These are phyloP conservation scores for Trametes cubensis DNA, from an alignment of 768 basidiomycete species.

Conservation along the genomic window DNA sequence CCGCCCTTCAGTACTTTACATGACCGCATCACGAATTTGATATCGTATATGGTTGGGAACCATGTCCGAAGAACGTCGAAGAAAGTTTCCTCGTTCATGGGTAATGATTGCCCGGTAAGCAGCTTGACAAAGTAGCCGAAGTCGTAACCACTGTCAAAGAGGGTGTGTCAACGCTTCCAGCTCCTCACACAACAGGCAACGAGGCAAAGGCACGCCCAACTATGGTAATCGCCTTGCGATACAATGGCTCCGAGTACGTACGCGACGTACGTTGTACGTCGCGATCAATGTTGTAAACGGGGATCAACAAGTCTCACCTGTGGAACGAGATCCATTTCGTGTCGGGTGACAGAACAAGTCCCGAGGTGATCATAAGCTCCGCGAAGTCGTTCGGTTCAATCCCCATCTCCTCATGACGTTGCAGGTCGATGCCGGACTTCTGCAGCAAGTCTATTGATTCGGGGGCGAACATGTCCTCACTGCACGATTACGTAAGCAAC, in stretches of 20 bases:
- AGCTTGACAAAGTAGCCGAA: constrained; percentile 98
- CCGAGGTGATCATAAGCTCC: constrained; percentile 95
- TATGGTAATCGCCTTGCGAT: constrained; percentile 9
- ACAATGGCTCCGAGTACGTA: neutral
- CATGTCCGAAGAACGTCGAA: constrained; percentile 85
- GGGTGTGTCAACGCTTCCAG: neutral
- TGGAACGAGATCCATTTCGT: constrained; percentile 98
- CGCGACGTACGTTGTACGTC: constrained; percentile 16
- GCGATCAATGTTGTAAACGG: constrained; percentile 14
- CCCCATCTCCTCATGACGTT: constrained; percentile 89
- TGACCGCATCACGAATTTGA: constrained; percentile 93
- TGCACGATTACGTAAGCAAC: constrained; percentile 39
- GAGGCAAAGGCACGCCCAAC: neutral
- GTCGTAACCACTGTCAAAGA: constrained; percentile 82
- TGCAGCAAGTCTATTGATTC: constrained; percentile 93
- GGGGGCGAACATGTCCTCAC: constrained; percentile 99
- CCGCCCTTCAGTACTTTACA: constrained; percentile 84
- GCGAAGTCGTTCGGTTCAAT: constrained; percentile 94
- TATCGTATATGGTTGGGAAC: constrained; percentile 97
- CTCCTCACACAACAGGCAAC: neutral
- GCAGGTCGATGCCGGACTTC: constrained; percentile 95
- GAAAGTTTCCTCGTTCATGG: constrained; percentile 86
- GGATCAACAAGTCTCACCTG: constrained; percentile 60
- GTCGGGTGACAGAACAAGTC: constrained; percentile 84
- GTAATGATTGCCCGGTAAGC: constrained; percentile 82